Base-by-base conservation (phyloP, 2,329 filamentous ascomycete genomes). In the Diaporthe capsici region DNA sequence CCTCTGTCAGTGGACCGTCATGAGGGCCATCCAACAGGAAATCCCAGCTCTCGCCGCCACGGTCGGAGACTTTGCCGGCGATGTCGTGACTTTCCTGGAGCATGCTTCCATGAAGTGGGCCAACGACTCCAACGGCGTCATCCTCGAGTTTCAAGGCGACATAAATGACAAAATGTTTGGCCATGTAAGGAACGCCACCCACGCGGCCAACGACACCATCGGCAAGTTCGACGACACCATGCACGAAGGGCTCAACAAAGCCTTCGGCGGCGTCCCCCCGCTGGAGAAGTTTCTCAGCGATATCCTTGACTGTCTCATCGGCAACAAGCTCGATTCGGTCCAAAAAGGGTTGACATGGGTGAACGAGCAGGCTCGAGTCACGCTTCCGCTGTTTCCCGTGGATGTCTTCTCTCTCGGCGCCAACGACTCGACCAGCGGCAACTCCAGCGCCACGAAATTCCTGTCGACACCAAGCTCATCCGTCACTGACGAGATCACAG, bases 311-410 rank as follows among this genome's bases (percentile, higher is more conserved):
- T 98, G 97, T 82, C 88, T 98, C n/a, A 91, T 98, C 78, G 92
- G 93, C 10, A 88, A 98, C 81, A 98, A 98, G 87, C 89, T 98
- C 77, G 92, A 94, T 79, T 90, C 92, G 31, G 91, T 99, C 78
- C 92, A 98, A 83, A 93, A 94, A 81, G 97, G 94, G 17, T 88
- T 98, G n/a, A 98, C 94, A 0, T 99, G 96, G 96, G 94, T 98
- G 15, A 91, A 94, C 80, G 93, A 98, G 79, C 87, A 98, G 82
- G 95, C 97, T 4, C 91, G 97, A 77, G 90, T 99, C 79, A 87
- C 91, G 76, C 93, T 99, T 79, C 97, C 97, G 0, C 85, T 90
- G 72, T 92, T 98, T 76, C 88, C 91, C 37, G 93, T 94, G 80
- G 90, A 98, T 82, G 94, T 94, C 1, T 98, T 98, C 85, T 96